Percentiles rank a stretch among this genome's conserved stretches.
phyloP scores from a whole-genome alignment of 83 land plant genomes.

The Diphasiastrum complanatum region DNA sequence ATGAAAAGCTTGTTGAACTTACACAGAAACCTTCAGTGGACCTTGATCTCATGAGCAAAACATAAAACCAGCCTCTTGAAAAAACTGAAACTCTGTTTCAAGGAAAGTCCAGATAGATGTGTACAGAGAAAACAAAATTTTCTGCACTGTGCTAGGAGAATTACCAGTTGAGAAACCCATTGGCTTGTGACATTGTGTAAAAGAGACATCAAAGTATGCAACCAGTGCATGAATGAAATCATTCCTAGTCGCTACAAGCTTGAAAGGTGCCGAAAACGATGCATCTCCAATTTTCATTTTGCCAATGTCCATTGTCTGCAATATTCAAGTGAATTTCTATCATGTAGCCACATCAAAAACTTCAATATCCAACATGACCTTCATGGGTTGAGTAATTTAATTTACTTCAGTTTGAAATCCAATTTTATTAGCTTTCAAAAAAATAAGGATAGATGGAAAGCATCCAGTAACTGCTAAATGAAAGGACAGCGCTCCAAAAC shows the following conservation, averaged over 20 bases:
- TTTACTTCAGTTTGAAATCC: too few species aligned
- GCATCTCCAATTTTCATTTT: slow-evolving; percentile 89
- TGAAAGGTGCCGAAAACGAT: slow-evolving; percentile 91
- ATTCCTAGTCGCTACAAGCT: slow-evolving; percentile 83
- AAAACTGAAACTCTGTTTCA: too few species aligned
- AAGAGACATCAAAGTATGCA: slow-evolving; percentile 93
- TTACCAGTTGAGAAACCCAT: slow-evolving; percentile 94
- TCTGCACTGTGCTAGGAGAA: background rate
- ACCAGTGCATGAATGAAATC: slow-evolving; percentile 96
- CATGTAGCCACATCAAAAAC: background rate
- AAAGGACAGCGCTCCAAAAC: background rate
- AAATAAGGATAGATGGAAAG: too few species aligned
- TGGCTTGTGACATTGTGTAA: slow-evolving; percentile 85
- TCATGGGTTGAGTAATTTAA: background rate
- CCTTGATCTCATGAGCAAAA: slow-evolving; percentile 1
- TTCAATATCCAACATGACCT: slow-evolving; percentile 7
- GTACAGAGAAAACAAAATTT: background rate
- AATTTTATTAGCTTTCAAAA: too few species aligned
- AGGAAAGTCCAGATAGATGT: too few species aligned
- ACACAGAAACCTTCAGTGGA: too few species aligned
- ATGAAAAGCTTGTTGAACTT: too few species aligned
- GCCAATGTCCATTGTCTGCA: slow-evolving; percentile 92
- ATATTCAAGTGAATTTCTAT: background rate
- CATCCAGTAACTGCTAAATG: too few species aligned
- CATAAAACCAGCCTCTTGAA: background rate